Evolutionary conservation across 2,329 filamentous ascomycete genomes (phyloP).

Genomic region (Paecilomyces dactylethromorphus): DNA sequence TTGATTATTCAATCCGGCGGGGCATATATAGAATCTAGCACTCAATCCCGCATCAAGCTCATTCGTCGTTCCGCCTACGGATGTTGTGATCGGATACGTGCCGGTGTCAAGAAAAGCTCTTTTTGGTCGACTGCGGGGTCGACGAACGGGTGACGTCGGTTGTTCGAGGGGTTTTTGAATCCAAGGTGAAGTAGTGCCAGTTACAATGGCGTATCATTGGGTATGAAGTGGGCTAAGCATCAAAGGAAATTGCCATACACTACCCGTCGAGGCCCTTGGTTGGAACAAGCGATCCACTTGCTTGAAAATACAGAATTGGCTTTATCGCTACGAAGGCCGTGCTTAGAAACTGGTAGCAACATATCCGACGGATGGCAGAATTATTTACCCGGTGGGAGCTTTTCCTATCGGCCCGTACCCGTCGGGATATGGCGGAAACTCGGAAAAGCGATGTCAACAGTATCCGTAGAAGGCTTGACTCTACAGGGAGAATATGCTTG

Average conservation of each 20-base stretch:
- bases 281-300: neutral
- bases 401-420: neutral
- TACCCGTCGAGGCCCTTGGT: neutral
- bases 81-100: neutral
- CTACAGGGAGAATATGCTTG: no score
- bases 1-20: neutral
- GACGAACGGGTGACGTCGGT: neutral
- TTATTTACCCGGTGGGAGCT: neutral
- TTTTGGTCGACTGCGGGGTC: neutral
- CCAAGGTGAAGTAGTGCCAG: neutral
- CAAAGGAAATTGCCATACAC: neutral
- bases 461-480: no score
- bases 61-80: neutral
- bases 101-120: neutral
- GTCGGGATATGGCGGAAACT: neutral
- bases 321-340: neutral
- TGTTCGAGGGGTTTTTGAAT: neutral
- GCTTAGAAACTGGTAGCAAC: neutral
- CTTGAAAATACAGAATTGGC: neutral
- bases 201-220: neutral
- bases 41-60: neutral
- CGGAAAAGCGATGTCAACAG: neutral
- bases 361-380: neutral
- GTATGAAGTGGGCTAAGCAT: neutral
- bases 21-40: neutral